Conservation (phyloP, 441 rosid genomes). For the Capsella rubella region DNA sequence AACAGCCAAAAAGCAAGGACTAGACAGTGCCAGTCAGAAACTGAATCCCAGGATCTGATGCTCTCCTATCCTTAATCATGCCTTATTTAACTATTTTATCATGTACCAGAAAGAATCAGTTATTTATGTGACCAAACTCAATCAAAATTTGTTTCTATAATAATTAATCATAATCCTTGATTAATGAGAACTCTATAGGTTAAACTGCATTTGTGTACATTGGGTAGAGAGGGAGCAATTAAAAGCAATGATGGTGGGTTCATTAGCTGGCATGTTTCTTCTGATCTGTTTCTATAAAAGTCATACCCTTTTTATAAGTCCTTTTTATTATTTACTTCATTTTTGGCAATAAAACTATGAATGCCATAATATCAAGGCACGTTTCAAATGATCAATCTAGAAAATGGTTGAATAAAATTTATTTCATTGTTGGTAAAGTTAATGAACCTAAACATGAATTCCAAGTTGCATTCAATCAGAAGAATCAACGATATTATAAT, state of each 20-base stretch:
- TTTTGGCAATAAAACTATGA: constrained; percentile 9
- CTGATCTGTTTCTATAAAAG: constrained; percentile 37
- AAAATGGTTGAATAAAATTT: background rate
- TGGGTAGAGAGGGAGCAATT: constrained; percentile 27
- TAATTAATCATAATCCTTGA: background rate
- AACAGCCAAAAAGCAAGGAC: constrained; percentile 47
- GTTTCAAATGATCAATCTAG: background rate
- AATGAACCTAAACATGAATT: constrained; percentile 4
- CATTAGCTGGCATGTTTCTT: constrained; percentile 45
- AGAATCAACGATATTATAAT: background rate
- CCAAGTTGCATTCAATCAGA: background rate
- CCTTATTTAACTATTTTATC: constrained; percentile 22
- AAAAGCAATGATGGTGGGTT: constrained; percentile 46
- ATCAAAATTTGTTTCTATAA: constrained; percentile 22
- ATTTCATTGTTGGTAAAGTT: background rate
- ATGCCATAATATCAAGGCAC: constrained; percentile 11
- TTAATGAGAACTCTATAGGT: constrained; percentile 20
- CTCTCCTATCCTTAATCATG: constrained; percentile 43
- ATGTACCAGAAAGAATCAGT: constrained; percentile 1
- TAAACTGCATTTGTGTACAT: constrained; percentile 19
- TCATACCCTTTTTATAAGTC: constrained; percentile 27
- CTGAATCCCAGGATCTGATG: constrained; percentile 43
- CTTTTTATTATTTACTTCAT: constrained; percentile 7
- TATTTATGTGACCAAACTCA: constrained; percentile 42
- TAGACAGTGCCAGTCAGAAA: constrained; percentile 40